Conservation (phyloP, 2,329 filamentous ascomycete species). For the Zymoseptoria crescenta region DNA sequence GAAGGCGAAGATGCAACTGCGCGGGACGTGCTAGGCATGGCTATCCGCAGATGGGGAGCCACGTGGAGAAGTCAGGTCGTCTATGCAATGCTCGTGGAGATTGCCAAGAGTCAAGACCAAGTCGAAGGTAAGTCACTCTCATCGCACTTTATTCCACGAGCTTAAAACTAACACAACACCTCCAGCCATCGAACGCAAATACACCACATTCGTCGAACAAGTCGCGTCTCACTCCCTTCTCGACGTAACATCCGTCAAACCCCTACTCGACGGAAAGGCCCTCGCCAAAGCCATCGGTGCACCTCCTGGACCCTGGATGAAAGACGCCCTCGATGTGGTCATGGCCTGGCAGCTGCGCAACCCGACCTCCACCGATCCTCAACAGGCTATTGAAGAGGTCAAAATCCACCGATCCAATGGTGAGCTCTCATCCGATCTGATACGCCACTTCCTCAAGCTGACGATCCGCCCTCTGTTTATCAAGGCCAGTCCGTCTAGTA, state of each 20-base stretch:
- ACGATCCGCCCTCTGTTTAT: constrained; percentile 63
- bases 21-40: constrained; percentile 64
- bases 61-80: constrained; percentile 67
- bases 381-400: constrained; percentile 40
- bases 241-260: constrained; percentile 42
- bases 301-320: constrained; percentile 77
- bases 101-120: constrained; percentile 35
- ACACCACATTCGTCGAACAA: constrained; percentile 47
- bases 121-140: constrained; percentile 37
- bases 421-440: constrained; percentile 44
- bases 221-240: constrained; percentile 45
- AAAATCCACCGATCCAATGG: constrained; percentile 32
- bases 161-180: constrained; percentile 2
- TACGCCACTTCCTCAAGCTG: constrained; percentile 50
- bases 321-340: constrained; percentile 66
- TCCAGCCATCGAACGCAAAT: constrained; percentile 42
- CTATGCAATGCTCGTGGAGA: constrained; percentile 59
- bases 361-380: constrained; percentile 54
- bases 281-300: constrained; percentile 59
- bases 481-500: constrained; percentile 43
- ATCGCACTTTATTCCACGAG: constrained; percentile 1
- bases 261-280: constrained; percentile 62
- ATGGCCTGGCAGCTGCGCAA: constrained; percentile 85
- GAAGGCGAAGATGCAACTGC: constrained; percentile 34
- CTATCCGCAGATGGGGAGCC: constrained; percentile 62